Percentiles rank a stretch among this genome's conserved stretches.
Evolutionary conservation across 352 stramenopile species (phyloP).

Genomic region (Globisporangium paroecandrum): DNA sequence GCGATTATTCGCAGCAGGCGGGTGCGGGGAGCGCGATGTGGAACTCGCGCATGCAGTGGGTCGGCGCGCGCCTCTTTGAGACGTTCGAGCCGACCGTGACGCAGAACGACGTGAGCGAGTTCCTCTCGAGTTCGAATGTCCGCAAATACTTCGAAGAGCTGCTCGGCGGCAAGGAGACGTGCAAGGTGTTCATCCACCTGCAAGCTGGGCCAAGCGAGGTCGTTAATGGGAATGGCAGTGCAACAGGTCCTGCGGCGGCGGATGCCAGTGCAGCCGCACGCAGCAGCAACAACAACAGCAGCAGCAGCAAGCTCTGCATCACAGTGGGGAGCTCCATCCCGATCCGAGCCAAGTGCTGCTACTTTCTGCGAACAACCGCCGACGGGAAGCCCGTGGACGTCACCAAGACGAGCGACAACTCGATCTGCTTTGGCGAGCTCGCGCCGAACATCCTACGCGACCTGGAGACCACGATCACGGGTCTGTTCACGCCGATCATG

Average conservation of each 20-base stretch:
- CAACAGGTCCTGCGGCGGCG: neutral
- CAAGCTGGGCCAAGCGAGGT: constrained; percentile 28
- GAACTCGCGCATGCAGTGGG: constrained; percentile 81
- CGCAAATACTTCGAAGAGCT: constrained; percentile 78
- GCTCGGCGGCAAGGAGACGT: constrained; percentile 61
- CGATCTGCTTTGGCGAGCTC: constrained; percentile 82
- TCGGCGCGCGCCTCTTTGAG: constrained; percentile 70
- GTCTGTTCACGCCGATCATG: constrained; percentile 90
- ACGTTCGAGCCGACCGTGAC: constrained; percentile 72
- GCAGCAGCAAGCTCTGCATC: constrained; percentile 53
- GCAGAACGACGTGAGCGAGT: constrained; percentile 52
- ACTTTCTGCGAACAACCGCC: constrained; percentile 68
- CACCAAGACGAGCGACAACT: constrained; percentile 73
- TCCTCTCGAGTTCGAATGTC: constrained; percentile 44
- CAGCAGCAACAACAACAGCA: constrained; percentile 12
- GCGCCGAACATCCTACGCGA: constrained; percentile 79
- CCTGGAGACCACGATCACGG: constrained; percentile 75
- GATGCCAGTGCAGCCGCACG: neutral
- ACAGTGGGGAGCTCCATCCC: constrained; percentile 66
- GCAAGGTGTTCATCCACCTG: constrained; percentile 79
- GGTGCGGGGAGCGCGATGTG: constrained; percentile 34
- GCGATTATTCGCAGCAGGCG: neutral
- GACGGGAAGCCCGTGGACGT: constrained; percentile 74
- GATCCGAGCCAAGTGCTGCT: constrained; percentile 80
- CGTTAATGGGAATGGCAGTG: neutral